A percentile compares a stretch with the other conserved stretches of the same genome.
phyloP scores from a whole-genome alignment of 768 basidiomycete genomes.

The Pleurotus pulmonarius region DNA sequence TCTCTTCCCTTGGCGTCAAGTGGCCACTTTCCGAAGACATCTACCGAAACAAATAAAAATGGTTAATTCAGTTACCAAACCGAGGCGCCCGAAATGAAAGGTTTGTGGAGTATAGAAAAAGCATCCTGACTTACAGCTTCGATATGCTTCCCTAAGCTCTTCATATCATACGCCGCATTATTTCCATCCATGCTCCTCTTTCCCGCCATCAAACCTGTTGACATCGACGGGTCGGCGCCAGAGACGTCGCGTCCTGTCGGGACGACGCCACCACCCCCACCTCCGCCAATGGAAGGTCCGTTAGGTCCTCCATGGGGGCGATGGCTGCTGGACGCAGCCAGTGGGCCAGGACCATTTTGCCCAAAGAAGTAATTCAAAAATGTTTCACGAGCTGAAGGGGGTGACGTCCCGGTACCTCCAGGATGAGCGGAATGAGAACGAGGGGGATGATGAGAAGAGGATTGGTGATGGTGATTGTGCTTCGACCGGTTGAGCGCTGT shows the following conservation, averaged over 20 bases:
- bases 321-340: conserved; percentile 45
- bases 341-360: conserved; percentile 77
- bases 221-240: conserved; percentile 44
- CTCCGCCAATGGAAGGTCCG: conserved; percentile 19
- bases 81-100: background rate
- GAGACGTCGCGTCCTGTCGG: conserved; percentile 66
- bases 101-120: no score
- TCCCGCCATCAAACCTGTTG: conserved; percentile 62
- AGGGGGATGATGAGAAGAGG: conserved; percentile 17
- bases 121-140: conserved; percentile 73
- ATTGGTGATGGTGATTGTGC: conserved; percentile 15
- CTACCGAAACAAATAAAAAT: conserved; percentile 28
- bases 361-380: conserved; percentile 99
- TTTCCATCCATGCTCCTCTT: conserved; percentile 67
- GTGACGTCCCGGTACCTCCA: conserved; percentile 21
- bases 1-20: conserved; percentile 83
- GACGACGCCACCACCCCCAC: conserved; percentile 13
- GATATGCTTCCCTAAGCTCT: conserved; percentile 94
- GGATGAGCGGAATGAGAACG: conserved; percentile 8
- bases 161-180: conserved; percentile 95
- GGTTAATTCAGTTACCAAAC: background rate
- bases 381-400: conserved; percentile 73
- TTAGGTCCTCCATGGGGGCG: conserved; percentile 28
- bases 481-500: background rate
- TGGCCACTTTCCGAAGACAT: conserved; percentile 57